These are phyloP conservation scores for Metschnikowia gelsemii DNA, from an alignment of 805 yeast genomes.

Conservation along the genomic window DNA sequence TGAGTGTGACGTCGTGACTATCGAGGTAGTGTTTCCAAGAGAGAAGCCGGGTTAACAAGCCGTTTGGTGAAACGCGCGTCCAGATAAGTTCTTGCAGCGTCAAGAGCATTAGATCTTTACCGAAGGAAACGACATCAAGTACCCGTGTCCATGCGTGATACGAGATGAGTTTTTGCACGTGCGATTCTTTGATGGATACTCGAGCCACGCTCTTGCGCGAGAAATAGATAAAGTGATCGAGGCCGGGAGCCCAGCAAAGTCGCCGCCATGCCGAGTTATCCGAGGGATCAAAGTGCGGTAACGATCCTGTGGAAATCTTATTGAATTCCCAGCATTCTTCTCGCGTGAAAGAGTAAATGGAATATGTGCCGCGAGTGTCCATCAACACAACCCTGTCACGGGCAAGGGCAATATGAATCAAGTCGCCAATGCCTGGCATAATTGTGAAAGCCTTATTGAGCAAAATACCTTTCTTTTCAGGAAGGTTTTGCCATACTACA, in stretches of 20 bases:
- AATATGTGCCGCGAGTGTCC: conserved; percentile 5
- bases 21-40: conserved; percentile 74
- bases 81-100: conserved; percentile 68
- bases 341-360: conserved; percentile 6
- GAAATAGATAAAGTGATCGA: conserved; percentile 7
- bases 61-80: conserved; percentile 32
- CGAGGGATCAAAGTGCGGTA: conserved; percentile 10
- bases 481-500: conserved; percentile 14
- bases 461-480: conserved; percentile 9
- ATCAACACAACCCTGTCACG: conserved; percentile 8
- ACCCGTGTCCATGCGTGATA: conserved; percentile 19
- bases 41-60: conserved; percentile 45
- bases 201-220: conserved; percentile 12
- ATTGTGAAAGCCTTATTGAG: conserved; percentile 8
- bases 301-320: neutral
- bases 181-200: neutral
- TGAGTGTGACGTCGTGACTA: conserved; percentile 53
- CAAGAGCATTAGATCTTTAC: conserved; percentile 47
- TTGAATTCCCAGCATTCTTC: conserved; percentile 8
- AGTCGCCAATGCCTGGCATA: neutral
- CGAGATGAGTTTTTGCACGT: conserved; percentile 11
- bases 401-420: conserved; percentile 8
- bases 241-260: conserved; percentile 13
- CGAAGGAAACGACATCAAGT: conserved; percentile 13
- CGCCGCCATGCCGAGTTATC: conserved; percentile 16